phyloP scores from a whole-genome alignment of 768 basidiomycete genomes.

The Fomitopsis pulvina region DNA sequence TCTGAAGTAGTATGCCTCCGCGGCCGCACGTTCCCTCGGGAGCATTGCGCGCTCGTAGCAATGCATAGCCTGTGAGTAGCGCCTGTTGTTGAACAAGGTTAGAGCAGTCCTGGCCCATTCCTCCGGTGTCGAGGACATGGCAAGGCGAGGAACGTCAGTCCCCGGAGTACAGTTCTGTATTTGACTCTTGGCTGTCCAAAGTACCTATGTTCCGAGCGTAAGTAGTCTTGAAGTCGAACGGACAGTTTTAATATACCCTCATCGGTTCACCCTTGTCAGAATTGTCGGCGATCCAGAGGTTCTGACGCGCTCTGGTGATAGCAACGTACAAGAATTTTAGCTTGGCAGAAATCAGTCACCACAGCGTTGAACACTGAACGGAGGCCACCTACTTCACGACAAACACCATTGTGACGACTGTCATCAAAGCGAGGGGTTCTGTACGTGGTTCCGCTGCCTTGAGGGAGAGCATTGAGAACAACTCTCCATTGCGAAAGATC shows the following conservation, averaged over 20 bases:
- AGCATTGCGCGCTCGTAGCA: slow-evolving; percentile 44
- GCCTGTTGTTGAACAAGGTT: slow-evolving; percentile 35
- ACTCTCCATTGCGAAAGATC: slow-evolving; percentile 53
- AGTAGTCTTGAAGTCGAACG: too few relatives aligned
- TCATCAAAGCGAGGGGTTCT: slow-evolving; percentile 44
- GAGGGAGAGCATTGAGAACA: slow-evolving; percentile 37
- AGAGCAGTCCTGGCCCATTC: slow-evolving; percentile 40
- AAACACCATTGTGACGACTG: slow-evolving; percentile 45
- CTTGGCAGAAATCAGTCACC: slow-evolving; percentile 23
- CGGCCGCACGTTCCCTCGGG: slow-evolving; percentile 36
- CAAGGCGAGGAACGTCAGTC: slow-evolving; percentile 45
- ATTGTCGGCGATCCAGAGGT: slow-evolving; percentile 63
- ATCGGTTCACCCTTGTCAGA: slow-evolving; percentile 52
- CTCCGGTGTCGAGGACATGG: slow-evolving; percentile 41
- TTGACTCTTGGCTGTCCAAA: slow-evolving; percentile 42
- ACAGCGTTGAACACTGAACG: neutral
- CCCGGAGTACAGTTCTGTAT: slow-evolving; percentile 44
- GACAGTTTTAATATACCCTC: too few relatives aligned
- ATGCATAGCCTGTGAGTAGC: slow-evolving; percentile 47
- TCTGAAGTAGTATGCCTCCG: slow-evolving; percentile 48
- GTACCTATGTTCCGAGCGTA: too few relatives aligned
- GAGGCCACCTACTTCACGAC: slow-evolving; percentile 41
- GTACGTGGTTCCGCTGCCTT: slow-evolving; percentile 10
- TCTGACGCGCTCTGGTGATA: slow-evolving; percentile 61
- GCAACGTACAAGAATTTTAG: slow-evolving; percentile 68